Percentiles rank a stretch among this genome's conserved stretches.
Evolutionary conservation across 768 basidiomycete species (phyloP).

Genomic region (Ramaria sp.): DNA sequence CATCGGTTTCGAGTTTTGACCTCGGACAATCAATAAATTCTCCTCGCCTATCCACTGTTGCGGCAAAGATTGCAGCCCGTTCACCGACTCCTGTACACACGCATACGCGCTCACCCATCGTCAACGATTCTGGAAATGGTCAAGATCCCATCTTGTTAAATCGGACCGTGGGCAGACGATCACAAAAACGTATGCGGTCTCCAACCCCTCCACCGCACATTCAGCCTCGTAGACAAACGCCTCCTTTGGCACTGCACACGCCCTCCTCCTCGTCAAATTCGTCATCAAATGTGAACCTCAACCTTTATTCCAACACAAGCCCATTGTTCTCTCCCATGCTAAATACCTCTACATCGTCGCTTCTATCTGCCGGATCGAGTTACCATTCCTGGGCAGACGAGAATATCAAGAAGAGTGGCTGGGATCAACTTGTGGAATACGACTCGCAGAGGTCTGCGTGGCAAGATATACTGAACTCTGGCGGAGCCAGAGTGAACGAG

Average conservation of each 20-base stretch:
- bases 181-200: conserved; percentile 42
- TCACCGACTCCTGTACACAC: conserved; percentile 3
- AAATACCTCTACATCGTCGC: conserved; percentile 69
- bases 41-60: not conserved
- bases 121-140: conserved; percentile 30
- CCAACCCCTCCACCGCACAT: conserved; percentile 3
- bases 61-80: not conserved
- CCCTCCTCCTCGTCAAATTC: conserved; percentile 10
- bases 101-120: conserved; percentile 35
- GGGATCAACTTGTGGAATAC: conserved; percentile 37
- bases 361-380: conserved; percentile 75
- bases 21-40: not conserved
- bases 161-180: conserved; percentile 22
- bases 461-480: conserved; percentile 48
- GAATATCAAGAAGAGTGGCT: conserved; percentile 36
- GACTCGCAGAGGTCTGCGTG: conserved; percentile 44
- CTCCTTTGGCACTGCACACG: conserved; percentile 6
- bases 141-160: conserved; percentile 7
- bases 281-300: conserved; percentile 4
- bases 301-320: not conserved
- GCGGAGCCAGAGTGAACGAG: conserved; percentile 19
- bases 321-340: conserved; percentile 53
- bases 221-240: not conserved
- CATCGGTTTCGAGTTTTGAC: conserved; percentile 4
- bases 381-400: conserved; percentile 72